These are phyloP conservation scores for Pyrus hybrid DNA, from an alignment of 331 rosid genomes.

Conservation along the genomic window DNA sequence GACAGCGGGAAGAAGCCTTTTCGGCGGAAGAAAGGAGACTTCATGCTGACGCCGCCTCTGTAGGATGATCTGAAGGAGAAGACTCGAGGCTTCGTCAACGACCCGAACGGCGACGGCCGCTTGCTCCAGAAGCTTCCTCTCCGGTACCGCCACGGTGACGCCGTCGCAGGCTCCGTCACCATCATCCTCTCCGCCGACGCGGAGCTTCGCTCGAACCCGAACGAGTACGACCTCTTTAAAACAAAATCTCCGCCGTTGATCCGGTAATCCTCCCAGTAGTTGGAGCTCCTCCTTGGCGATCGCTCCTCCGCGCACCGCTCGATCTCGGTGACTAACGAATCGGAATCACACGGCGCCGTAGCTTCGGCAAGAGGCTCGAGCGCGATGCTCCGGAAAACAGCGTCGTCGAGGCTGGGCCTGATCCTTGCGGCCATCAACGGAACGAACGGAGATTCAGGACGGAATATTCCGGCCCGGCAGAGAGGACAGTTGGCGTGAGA, in stretches of 20 bases:
- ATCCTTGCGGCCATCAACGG: constrained; percentile 90
- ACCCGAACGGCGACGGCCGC: constrained; percentile 86
- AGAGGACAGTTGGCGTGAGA: constrained; percentile 97
- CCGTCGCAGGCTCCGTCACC: constrained; percentile 62
- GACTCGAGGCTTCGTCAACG: constrained; percentile 65
- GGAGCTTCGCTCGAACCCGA: constrained; percentile 74
- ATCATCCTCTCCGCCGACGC: constrained; percentile 79
- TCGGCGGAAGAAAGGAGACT: constrained; percentile 77
- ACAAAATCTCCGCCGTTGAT: constrained; percentile 47
- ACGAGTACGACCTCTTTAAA: constrained; percentile 74
- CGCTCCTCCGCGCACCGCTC: constrained; percentile 54
- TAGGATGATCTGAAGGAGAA: constrained; percentile 77
- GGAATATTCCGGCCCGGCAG: constrained; percentile 78
- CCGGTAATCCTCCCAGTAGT: constrained; percentile 33
- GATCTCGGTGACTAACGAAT: constrained; percentile 45
- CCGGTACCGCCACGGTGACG: constrained; percentile 67
- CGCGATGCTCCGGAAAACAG: constrained; percentile 36
- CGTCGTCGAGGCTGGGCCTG: constrained; percentile 69
- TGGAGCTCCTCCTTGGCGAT: constrained; percentile 29
- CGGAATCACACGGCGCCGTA: neutral
- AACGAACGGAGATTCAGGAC: constrained; percentile 67
- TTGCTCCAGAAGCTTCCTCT: constrained; percentile 81
- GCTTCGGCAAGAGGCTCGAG: constrained; percentile 40
- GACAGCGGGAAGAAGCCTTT: constrained; percentile 75
- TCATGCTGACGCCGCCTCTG: constrained; percentile 68